These are phyloP conservation scores for Craterostigma plantagineum DNA, from an alignment of 257 asterid species.

Conservation along the genomic window DNA sequence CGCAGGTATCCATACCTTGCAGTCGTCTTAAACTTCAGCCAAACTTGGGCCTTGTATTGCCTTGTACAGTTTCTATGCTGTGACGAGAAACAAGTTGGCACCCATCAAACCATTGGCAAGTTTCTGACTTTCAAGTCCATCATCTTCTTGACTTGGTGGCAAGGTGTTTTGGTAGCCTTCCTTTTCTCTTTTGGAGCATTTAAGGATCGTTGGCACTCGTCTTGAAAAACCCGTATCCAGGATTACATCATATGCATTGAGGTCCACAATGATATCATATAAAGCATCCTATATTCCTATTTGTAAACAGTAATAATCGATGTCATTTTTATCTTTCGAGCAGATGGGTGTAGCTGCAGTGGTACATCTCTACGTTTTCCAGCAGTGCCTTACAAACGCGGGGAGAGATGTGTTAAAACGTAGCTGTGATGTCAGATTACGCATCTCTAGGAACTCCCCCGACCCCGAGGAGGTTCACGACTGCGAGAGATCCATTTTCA, in stretches of 20 bases:
- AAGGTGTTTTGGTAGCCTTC: constrained; percentile 86
- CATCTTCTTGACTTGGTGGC: constrained; percentile 98
- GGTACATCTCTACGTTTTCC: constrained; percentile 87
- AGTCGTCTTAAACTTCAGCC: constrained; percentile 86
- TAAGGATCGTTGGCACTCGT: constrained; percentile 66
- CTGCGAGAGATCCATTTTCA: constrained; percentile 57
- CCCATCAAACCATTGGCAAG: constrained; percentile 95
- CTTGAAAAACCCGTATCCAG: constrained; percentile 66
- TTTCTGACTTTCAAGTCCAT: constrained; percentile 89
- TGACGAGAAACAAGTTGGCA: constrained; percentile 71
- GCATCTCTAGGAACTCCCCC: constrained; percentile 79
- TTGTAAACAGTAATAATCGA: no score
- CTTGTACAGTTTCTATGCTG: constrained; percentile 94
- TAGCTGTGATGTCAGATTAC: constrained; percentile 81
- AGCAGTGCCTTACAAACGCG: constrained; percentile 80
- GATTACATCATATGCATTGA: constrained; percentile 93
- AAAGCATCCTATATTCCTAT: constrained; percentile 4
- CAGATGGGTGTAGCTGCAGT: constrained; percentile 98
- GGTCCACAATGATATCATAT: constrained; percentile 26
- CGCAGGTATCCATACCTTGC: constrained; percentile 97
- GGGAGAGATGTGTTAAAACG: constrained; percentile 91
- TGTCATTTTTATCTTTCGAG: constrained; percentile 12
- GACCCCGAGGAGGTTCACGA: constrained; percentile 94
- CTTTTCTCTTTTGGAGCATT: constrained; percentile 84
- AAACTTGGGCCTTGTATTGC: constrained; percentile 95